Percentiles rank a stretch among this genome's conserved stretches.
phyloP scores from a whole-genome alignment of 1,139 yeast species.

The Schwanniomyces etchellsii region DNA sequence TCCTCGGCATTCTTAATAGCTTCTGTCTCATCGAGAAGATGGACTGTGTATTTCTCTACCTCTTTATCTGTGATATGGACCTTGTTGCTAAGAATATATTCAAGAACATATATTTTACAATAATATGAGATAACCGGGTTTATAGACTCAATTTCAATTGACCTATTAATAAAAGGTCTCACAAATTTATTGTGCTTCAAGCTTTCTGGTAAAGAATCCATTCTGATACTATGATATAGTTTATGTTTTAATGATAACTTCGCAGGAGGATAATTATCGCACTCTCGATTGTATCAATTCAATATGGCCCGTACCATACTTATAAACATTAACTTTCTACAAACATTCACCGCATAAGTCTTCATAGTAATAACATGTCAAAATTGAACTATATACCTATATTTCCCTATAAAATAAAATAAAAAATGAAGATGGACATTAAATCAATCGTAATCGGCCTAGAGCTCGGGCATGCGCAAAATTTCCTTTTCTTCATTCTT shows the following conservation, averaged over 20 bases:
- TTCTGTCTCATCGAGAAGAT: slow-evolving; percentile 63
- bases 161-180: slow-evolving; percentile 40
- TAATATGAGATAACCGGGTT: slow-evolving; percentile 56
- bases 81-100: slow-evolving; percentile 53
- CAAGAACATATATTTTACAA: slow-evolving; percentile 59
- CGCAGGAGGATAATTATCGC: too few relatives aligned
- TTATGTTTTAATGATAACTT: slow-evolving; percentile 6
- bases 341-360: too few relatives aligned
- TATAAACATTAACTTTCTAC: too few relatives aligned
- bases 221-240: slow-evolving; percentile 2
- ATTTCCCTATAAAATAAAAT: not conserved
- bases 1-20: slow-evolving; percentile 33
- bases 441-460: slow-evolving; percentile 4
- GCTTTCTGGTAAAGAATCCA: slow-evolving; percentile 20
- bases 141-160: slow-evolving; percentile 43
- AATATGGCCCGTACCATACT: too few relatives aligned
- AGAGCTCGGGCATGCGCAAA: slow-evolving; percentile 75
- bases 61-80: slow-evolving; percentile 49
- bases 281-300: too few relatives aligned
- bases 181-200: slow-evolving; percentile 32
- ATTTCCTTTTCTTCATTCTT: slow-evolving; percentile 68
- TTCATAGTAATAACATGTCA: too few relatives aligned
- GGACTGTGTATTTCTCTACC: slow-evolving; percentile 53
- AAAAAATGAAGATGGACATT: not conserved
- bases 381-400: too few relatives aligned